Base-by-base conservation (phyloP, 371 early-diverging fungal genomes). In the Lichtheimia hyalospora region DNA sequence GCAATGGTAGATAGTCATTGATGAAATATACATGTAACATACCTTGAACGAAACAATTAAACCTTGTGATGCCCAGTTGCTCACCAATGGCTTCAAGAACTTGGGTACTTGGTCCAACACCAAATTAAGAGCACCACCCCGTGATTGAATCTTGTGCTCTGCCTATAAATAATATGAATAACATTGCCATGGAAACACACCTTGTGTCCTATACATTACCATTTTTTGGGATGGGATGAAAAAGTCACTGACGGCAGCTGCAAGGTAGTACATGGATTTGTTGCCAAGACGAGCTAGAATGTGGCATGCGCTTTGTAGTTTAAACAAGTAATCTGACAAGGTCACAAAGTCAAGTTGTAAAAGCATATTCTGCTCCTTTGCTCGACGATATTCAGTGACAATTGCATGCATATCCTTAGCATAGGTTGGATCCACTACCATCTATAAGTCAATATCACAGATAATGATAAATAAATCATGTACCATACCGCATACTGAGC, bases 171-270 rank as follows among this genome's bases (percentile, higher is more conserved):
- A 42, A 13, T 43, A 20, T 13, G 27, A 23, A 24, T 28, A 42
- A 5, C 5, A 46, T 46, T n/a, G 46, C 6, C 16, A 46, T 21
- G 21, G 46, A 18, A 2, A 46, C 21, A 16, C 46, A 46, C 1
- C 46, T 2, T 43, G 44, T n/a, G 44, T 20, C 46, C 3, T 16
- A n/a, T 16, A 46, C 46, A n/a, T 72, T 56, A 89, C 92, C 97
- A 97, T 92, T 65, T 89, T 90, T 54, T 84, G 74, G 5, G 85
- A 79, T 1, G 97, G 98, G 65, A 99, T 95, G 70, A 92, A 98
- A 68, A 97, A 99, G 67, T 99, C 99, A 63, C 92, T 91, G 55
- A 99, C 99, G 13, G 99, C 99, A 3, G 99, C 98, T 0, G 99
- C 99, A 40, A 99, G 83, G 65, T 97, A 99, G 70, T 90, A 94